Evolutionary conservation across 768 basidiomycete species (phyloP).

Genomic region (Psilocybe sp.): DNA sequence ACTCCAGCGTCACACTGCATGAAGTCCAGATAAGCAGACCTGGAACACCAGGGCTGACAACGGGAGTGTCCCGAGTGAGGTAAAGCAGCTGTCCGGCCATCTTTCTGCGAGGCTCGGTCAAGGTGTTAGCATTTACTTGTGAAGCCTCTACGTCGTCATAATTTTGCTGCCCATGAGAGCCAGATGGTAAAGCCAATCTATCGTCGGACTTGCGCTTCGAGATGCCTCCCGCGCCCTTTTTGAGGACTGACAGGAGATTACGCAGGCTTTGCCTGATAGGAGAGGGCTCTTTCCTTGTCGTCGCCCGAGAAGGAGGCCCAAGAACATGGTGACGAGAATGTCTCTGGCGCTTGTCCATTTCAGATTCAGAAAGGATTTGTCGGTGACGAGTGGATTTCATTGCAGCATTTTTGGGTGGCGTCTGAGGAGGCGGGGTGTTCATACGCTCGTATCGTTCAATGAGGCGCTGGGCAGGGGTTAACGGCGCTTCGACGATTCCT

Average conservation of each 20-base stretch:
- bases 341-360: neutral
- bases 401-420: neutral
- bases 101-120: constrained; percentile 8
- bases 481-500: neutral
- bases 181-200: constrained; percentile 1
- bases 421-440: constrained; percentile 12
- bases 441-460: constrained; percentile 21
- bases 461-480: constrained; percentile 19
- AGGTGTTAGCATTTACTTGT: too few species aligned
- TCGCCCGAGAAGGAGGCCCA: neutral
- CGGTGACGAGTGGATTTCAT: too few species aligned
- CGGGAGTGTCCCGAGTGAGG: constrained; percentile 32
- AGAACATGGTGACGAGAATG: neutral
- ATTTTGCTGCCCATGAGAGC: neutral
- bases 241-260: constrained; percentile 62
- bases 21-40: constrained; percentile 46
- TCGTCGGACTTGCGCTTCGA: constrained; percentile 22
- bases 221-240: constrained; percentile 34
- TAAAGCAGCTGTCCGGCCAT: constrained; percentile 44
- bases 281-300: constrained; percentile 28
- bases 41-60: constrained; percentile 13
- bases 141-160: too few species aligned
- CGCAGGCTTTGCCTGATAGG: constrained; percentile 63
- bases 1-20: constrained; percentile 36
- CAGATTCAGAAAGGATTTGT: too few species aligned